A percentile compares a stretch with the other conserved stretches of the same genome.
Conservation (phyloP, 2,329 filamentous ascomycete species). For the Alternaria triticimaculans region DNA sequence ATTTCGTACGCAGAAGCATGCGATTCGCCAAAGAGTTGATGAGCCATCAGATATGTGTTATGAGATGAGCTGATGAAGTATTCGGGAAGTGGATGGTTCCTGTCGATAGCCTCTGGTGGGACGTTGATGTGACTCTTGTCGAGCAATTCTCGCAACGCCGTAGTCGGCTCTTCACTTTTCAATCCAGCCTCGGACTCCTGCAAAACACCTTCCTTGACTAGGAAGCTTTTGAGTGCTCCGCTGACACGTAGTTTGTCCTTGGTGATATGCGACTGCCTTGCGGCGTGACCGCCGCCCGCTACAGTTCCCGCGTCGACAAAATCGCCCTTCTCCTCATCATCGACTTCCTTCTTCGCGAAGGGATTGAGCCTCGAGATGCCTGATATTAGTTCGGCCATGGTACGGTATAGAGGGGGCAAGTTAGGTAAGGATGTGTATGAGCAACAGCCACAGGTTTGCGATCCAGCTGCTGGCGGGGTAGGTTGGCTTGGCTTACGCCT, state of each 20-base stretch:
- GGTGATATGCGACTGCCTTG: conserved; percentile 57
- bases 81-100: conserved; percentile 67
- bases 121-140: conserved; percentile 65
- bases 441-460: conserved; percentile 6
- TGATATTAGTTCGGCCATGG: conserved; percentile 44
- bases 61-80: conserved; percentile 77
- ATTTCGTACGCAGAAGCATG: conserved; percentile 69
- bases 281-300: conserved; percentile 66
- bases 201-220: conserved; percentile 62
- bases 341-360: conserved; percentile 40
- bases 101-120: conserved; percentile 62
- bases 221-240: conserved; percentile 62
- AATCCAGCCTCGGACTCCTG: conserved; percentile 56
- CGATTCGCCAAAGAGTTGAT: conserved; percentile 71
- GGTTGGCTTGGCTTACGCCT: conserved; percentile 13
- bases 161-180: conserved; percentile 53
- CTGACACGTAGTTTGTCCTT: conserved; percentile 66
- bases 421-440: conserved; percentile 2
- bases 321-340: conserved; percentile 63
- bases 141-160: conserved; percentile 60
- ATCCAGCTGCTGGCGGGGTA: conserved; percentile 9
- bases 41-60: conserved; percentile 74
- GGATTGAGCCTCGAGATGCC: conserved; percentile 43
- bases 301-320: conserved; percentile 58
- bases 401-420: conserved; percentile 1